A percentile compares a stretch with the other conserved stretches of the same genome.
These are phyloP conservation scores for Chalciporus piperatus DNA, from an alignment of 768 basidiomycete species.

Conservation along the genomic window DNA sequence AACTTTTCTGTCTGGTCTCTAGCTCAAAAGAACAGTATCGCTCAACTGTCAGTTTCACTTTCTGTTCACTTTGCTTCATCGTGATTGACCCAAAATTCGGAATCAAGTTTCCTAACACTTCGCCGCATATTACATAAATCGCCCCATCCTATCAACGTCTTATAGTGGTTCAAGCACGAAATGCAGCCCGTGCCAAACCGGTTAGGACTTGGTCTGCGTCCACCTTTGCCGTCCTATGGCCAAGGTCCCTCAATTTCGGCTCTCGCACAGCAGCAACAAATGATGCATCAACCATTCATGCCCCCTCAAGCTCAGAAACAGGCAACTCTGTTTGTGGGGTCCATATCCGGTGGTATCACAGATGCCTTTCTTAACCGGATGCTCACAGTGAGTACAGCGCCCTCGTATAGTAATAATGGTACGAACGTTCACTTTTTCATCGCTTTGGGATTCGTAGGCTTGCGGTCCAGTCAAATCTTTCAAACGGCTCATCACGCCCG, in stretches of 20 bases:
- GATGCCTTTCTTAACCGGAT: constrained; percentile 79
- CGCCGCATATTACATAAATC: not conserved
- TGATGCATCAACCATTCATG: constrained; percentile 56
- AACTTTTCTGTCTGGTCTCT: too few species aligned
- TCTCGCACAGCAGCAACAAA: constrained; percentile 82
- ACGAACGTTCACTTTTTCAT: not conserved
- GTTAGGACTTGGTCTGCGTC: constrained; percentile 85
- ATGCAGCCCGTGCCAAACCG: constrained; percentile 75
- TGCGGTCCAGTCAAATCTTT: constrained; percentile 89
- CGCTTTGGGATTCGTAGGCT: constrained; percentile 47
- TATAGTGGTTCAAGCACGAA: constrained; percentile 4
- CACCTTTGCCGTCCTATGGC: constrained; percentile 82
- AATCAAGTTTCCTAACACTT: too few species aligned
- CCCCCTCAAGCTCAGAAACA: constrained; percentile 69
- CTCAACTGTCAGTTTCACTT: constrained; percentile 2
- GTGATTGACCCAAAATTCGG: too few species aligned
- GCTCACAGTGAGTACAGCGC: constrained; percentile 56
- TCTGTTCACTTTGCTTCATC: not conserved
- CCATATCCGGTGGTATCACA: constrained; percentile 90
- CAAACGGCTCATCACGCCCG: constrained; percentile 88
- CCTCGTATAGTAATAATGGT: not conserved
- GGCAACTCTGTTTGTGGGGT: constrained; percentile 85
- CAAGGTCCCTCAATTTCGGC: constrained; percentile 91
- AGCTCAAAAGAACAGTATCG: not conserved
- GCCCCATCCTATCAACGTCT: not conserved